A percentile compares a stretch with the other conserved stretches of the same genome.
Evolutionary conservation across 2,329 filamentous ascomycete species (phyloP).

Genomic region (Pseudocercospora macadamiae): DNA sequence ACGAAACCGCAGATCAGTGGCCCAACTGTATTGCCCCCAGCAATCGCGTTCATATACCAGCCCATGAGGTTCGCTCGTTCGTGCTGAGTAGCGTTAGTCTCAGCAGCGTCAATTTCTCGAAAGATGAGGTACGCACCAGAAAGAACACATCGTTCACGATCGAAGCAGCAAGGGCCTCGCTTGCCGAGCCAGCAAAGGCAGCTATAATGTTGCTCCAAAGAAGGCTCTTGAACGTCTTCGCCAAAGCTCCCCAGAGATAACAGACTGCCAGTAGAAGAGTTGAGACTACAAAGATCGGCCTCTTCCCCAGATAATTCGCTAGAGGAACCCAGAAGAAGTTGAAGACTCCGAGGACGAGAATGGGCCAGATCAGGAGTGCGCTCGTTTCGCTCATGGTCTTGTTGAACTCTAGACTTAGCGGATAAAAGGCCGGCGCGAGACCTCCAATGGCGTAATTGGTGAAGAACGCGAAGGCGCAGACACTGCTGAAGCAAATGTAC

Average conservation of each 20-base stretch:
- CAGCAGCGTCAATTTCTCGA: not conserved
- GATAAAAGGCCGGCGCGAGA: slow-evolving; percentile 48
- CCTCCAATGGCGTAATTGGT: slow-evolving; percentile 52
- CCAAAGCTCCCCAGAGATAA: slow-evolving; percentile 53
- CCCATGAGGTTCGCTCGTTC: slow-evolving; percentile 42
- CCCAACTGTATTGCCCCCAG: slow-evolving; percentile 45
- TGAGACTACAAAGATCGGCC: slow-evolving; percentile 51
- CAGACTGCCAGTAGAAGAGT: slow-evolving; percentile 48
- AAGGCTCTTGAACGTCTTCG: slow-evolving; percentile 46
- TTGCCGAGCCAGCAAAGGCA: slow-evolving; percentile 50
- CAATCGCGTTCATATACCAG: slow-evolving; percentile 46
- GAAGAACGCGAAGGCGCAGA: slow-evolving; percentile 52
- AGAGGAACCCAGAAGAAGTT: slow-evolving; percentile 58
- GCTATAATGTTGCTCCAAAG: slow-evolving; percentile 52
- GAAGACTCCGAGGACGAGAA: slow-evolving; percentile 54
- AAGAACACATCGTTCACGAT: slow-evolving; percentile 42
- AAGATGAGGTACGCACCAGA: slow-evolving; percentile 14
- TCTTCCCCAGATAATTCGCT: slow-evolving; percentile 52
- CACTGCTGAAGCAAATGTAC: slow-evolving; percentile 47
- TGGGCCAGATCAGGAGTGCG: slow-evolving; percentile 44
- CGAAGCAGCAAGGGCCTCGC: slow-evolving; percentile 49
- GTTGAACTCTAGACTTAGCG: slow-evolving; percentile 50
- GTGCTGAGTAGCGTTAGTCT: slow-evolving; percentile 22
- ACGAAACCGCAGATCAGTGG: slow-evolving; percentile 47
- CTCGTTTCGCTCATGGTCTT: slow-evolving; percentile 51